These are phyloP conservation scores for Phragmites australis DNA, from an alignment of 176 grass and related monocot species.

Conservation along the genomic window DNA sequence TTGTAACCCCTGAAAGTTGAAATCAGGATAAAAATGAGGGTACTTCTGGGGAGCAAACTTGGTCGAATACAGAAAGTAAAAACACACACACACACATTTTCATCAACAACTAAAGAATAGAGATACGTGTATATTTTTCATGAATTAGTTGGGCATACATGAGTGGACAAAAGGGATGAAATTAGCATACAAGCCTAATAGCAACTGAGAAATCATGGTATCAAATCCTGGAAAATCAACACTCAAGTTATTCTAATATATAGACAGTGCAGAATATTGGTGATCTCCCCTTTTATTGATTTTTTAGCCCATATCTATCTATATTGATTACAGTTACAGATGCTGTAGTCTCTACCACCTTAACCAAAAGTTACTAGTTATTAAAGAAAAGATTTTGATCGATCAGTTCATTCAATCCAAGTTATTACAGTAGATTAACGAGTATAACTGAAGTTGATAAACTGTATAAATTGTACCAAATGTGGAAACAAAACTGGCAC, in stretches of 20 bases:
- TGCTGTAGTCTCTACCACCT: neutral
- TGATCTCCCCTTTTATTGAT: neutral
- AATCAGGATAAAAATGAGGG: conserved; percentile 29
- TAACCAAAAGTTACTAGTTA: neutral
- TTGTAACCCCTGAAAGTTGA: conserved; percentile 83
- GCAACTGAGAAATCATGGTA: neutral
- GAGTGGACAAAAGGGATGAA: neutral
- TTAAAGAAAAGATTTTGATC: neutral
- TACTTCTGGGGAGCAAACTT: neutral
- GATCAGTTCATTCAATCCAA: neutral
- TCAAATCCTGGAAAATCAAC: neutral
- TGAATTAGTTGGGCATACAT: neutral
- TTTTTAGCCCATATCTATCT: neutral
- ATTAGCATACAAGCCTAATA: neutral
- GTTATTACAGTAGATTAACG: neutral
- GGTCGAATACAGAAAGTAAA: neutral
- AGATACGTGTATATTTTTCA: neutral
- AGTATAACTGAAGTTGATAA: conserved; percentile 7
- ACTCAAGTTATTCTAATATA: neutral
- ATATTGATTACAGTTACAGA: conserved; percentile 21
- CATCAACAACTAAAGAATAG: neutral
- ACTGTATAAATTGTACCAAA: conserved; percentile 20
- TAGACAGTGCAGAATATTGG: neutral
- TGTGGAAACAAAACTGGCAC: neutral
- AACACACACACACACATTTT: neutral